Conservation (phyloP, 495 filamentous ascomycete species). For the Penicillium robsamsonii region DNA sequence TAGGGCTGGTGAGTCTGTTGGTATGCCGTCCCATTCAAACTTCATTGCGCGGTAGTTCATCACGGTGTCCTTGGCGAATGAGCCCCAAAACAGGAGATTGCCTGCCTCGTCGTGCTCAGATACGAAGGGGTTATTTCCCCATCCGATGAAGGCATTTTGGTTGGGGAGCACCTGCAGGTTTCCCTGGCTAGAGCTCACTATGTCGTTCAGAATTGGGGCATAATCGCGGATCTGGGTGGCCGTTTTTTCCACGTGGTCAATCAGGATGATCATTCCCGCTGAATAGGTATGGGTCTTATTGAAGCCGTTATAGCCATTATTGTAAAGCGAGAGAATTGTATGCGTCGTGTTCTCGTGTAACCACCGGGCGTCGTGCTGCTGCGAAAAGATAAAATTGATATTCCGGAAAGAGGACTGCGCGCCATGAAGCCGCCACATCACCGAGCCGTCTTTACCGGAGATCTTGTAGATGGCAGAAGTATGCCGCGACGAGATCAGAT, state of each 20-base stretch:
- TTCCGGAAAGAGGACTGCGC: slow-evolving; percentile 46
- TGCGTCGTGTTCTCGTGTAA: slow-evolving; percentile 51
- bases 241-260: slow-evolving; percentile 52
- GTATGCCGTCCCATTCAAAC: slow-evolving; percentile 46
- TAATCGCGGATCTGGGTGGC: slow-evolving; percentile 48
- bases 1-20: slow-evolving; percentile 44
- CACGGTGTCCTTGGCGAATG: slow-evolving; percentile 33
- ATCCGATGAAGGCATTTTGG: slow-evolving; percentile 57
- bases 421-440: slow-evolving; percentile 59
- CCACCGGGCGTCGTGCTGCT: slow-evolving; percentile 62
- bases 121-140: slow-evolving; percentile 57
- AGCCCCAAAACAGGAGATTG: slow-evolving; percentile 48
- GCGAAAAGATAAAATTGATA: slow-evolving; percentile 56
- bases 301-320: slow-evolving; percentile 54
- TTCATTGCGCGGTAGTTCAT: slow-evolving; percentile 50
- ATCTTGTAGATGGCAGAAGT: slow-evolving; percentile 59
- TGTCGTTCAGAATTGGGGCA: slow-evolving; percentile 36
- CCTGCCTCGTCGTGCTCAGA: slow-evolving; percentile 59
- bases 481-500: slow-evolving; percentile 59
- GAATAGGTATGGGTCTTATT: slow-evolving; percentile 49
- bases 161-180: slow-evolving; percentile 57
- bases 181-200: slow-evolving; percentile 59
- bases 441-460: slow-evolving; percentile 54
- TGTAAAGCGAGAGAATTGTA: slow-evolving; percentile 53
- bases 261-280: slow-evolving; percentile 56